Conservation (phyloP, 2,329 filamentous ascomycete genomes). For the Zymoseptoria pseudotritici region DNA sequence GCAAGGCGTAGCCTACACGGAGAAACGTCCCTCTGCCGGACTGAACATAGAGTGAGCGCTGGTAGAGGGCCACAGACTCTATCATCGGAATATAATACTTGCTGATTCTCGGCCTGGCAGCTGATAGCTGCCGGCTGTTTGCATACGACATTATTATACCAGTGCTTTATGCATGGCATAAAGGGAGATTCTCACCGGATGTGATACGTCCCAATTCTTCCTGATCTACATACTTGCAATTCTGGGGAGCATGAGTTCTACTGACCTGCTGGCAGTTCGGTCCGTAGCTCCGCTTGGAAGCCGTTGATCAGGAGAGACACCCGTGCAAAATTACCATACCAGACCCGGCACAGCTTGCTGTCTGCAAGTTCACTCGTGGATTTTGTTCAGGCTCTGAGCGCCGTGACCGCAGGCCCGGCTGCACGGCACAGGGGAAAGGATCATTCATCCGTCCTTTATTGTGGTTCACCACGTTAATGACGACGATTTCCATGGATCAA, state of each 20-base stretch:
- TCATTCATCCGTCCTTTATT: too few relatives aligned
- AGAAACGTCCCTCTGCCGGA: too few relatives aligned
- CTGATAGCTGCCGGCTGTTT: neutral
- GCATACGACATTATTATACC: neutral
- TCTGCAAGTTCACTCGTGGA: neutral
- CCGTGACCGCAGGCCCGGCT: neutral
- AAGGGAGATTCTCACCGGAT: neutral
- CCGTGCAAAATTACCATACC: neutral
- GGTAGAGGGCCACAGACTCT: neutral
- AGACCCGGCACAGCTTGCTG: neutral
- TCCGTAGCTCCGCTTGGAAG: neutral
- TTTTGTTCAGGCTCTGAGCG: neutral
- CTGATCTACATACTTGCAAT: neutral
- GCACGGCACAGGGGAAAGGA: neutral
- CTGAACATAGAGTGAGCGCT: too few relatives aligned
- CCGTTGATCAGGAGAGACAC: neutral
- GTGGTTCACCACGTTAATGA: neutral
- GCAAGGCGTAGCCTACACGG: neutral
- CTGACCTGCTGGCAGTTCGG: neutral
- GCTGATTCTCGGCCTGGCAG: neutral
- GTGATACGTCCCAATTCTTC: neutral
- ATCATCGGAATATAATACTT: neutral
- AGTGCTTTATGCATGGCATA: neutral
- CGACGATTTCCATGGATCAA: neutral
- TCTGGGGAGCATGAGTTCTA: neutral